Percentiles rank a stretch among this genome's conserved stretches.
These are phyloP conservation scores for Sclerotiophoma versabilis DNA, from an alignment of 2,329 filamentous ascomycete genomes.

Conservation along the genomic window DNA sequence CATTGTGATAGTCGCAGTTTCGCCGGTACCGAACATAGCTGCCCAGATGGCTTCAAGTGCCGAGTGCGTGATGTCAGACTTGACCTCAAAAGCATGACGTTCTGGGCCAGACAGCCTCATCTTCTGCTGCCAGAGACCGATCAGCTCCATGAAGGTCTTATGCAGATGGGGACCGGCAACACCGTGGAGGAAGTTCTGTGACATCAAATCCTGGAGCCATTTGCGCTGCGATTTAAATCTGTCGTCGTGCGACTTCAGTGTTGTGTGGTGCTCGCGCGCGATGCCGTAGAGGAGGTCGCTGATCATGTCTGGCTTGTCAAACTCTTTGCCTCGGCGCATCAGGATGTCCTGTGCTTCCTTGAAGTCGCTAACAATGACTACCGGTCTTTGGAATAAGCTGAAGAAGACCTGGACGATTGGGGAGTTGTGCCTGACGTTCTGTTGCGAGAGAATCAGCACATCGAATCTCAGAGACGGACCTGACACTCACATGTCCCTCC, in stretches of 20 bases:
- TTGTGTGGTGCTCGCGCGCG: constrained; percentile 45
- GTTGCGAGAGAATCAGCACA: not conserved
- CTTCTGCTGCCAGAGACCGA: constrained; percentile 49
- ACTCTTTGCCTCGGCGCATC: constrained; percentile 55
- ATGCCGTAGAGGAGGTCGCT: constrained; percentile 45
- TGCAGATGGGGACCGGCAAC: constrained; percentile 49
- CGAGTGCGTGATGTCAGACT: constrained; percentile 39
- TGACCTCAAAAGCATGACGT: constrained; percentile 36
- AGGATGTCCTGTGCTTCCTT: constrained; percentile 52
- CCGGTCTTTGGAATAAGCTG: constrained; percentile 53
- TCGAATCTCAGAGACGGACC: not conserved
- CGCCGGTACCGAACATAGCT: constrained; percentile 16
- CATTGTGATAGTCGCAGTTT: constrained; percentile 15
- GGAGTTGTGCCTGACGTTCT: constrained; percentile 12
- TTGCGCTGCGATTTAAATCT: constrained; percentile 44
- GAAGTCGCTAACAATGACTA: constrained; percentile 55
- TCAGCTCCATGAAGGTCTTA: constrained; percentile 35
- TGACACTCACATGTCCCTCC: not conserved
- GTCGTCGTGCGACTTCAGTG: constrained; percentile 36
- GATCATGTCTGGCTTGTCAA: constrained; percentile 51
- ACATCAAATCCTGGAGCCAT: constrained; percentile 51
- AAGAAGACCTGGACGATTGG: constrained; percentile 56
- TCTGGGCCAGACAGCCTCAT: not conserved
- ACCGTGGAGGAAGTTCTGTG: constrained; percentile 44
- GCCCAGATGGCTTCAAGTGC: constrained; percentile 28